Conservation (phyloP, 306 rosid species). For the Carpinus fangiana region DNA sequence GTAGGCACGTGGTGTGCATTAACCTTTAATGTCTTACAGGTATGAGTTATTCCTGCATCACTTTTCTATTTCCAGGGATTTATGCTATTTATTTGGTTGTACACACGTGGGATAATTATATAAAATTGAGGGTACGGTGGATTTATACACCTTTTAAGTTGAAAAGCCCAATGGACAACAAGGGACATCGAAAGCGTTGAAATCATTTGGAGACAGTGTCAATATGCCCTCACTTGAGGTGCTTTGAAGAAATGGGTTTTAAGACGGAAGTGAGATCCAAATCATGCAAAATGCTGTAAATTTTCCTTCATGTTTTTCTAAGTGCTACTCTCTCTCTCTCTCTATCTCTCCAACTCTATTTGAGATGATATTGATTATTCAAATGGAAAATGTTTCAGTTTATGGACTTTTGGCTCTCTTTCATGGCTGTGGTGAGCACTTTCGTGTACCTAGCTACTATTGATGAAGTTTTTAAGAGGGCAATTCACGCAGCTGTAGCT, state of each 20-base stretch:
- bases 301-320: background rate
- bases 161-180: background rate
- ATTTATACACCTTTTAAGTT: background rate
- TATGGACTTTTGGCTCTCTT: conserved; percentile 98
- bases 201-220: background rate
- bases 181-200: background rate
- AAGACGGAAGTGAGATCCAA: background rate
- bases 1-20: conserved; percentile 96
- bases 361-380: background rate
- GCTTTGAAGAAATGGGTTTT: background rate
- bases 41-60: conserved; percentile 27
- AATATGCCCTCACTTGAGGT: background rate
- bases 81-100: background rate
- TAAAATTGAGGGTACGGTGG: background rate
- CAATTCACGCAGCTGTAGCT: conserved; percentile 75
- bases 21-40: conserved; percentile 73
- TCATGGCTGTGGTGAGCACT: conserved; percentile 96
- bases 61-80: conserved; percentile 1
- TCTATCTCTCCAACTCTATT: background rate
- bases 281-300: conserved; percentile 3
- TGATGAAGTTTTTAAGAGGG: conserved; percentile 71
- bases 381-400: conserved; percentile 60
- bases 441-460: conserved; percentile 75
- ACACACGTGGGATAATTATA: background rate
- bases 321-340: conserved; percentile 1